phyloP scores from a whole-genome alignment of 768 basidiomycete species.

The Amanita exitialis region DNA sequence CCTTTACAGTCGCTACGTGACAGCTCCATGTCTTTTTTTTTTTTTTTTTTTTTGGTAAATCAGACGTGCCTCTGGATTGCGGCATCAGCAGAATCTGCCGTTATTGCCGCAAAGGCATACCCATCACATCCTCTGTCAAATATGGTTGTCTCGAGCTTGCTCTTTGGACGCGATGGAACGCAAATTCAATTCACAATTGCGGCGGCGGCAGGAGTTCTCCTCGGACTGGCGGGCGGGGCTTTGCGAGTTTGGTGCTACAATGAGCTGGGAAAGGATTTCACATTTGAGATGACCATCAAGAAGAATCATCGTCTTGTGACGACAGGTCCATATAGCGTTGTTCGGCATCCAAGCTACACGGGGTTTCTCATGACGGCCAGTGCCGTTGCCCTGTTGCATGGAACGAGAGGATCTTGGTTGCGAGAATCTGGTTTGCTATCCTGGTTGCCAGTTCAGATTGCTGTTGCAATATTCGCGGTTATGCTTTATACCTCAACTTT shows the following conservation, averaged over 20 bases:
- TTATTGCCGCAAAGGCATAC: background rate
- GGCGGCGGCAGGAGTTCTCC: background rate
- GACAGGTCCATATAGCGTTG: conserved; percentile 34
- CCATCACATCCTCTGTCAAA: background rate
- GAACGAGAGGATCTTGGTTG: conserved; percentile 30
- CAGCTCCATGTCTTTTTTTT: no score
- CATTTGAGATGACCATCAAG: conserved; percentile 40
- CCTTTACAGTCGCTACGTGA: background rate
- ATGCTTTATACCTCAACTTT: conserved; percentile 14
- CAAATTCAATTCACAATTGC: background rate
- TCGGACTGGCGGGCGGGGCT: conserved; percentile 16
- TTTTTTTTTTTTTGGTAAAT: no score
- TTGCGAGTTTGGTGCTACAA: conserved; percentile 31
- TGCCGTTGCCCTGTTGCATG: conserved; percentile 26
- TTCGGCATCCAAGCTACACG: conserved; percentile 41
- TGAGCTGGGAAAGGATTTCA: conserved; percentile 37
- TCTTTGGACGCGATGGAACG: background rate
- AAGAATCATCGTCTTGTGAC: conserved; percentile 35
- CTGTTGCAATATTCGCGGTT: conserved; percentile 17
- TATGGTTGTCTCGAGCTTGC: background rate
- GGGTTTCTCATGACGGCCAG: conserved; percentile 25
- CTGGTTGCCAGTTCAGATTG: conserved; percentile 18
- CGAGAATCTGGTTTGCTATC: conserved; percentile 30
- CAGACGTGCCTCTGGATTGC: background rate
- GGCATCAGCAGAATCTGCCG: background rate